Conservation (phyloP, 1,284 basidiomycete species). For the Rhodotorula sp. region DNA sequence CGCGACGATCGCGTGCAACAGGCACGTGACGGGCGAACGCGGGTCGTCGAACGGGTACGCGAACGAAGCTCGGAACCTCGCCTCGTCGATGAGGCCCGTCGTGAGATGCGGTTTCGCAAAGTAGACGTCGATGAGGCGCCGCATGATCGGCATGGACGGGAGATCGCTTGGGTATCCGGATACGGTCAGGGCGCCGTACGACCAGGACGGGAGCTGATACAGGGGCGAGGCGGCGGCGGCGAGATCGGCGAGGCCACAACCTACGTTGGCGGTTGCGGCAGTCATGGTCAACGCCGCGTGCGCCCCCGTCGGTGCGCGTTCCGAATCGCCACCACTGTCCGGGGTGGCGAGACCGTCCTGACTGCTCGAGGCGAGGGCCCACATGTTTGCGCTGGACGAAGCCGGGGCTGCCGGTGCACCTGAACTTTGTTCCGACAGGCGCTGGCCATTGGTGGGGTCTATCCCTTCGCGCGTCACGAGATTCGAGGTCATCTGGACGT, state of each 20-base stretch:
- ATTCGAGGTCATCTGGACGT: not conserved
- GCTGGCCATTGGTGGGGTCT: not conserved
- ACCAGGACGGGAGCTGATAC: not conserved
- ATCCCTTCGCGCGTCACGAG: not conserved
- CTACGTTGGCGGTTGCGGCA: no score
- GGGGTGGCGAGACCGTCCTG: no score
- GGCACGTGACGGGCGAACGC: slow-evolving; percentile 72
- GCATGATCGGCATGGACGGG: slow-evolving; percentile 32
- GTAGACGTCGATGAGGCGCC: slow-evolving; percentile 38
- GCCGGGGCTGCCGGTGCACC: not conserved
- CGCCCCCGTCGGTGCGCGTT: no score
- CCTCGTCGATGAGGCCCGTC: slow-evolving; percentile 57
- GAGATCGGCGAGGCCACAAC: slow-evolving; percentile 5
- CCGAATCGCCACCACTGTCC: no score
- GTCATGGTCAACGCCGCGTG: no score
- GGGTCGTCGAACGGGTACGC: slow-evolving; percentile 65
- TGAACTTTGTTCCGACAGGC: no score
- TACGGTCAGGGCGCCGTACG: not conserved
- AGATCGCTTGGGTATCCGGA: slow-evolving; percentile 11
- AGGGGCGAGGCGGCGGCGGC: not conserved
- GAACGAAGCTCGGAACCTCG: slow-evolving; percentile 71
- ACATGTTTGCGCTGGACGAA: not conserved
- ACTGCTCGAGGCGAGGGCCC: not conserved
- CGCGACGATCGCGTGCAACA: slow-evolving; percentile 82
- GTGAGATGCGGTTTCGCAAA: slow-evolving; percentile 37